Evolutionary conservation across 129 eudicot genomes (phyloP), one percentile per base, ranked within the genome.

Genomic region (Escallonia rubra): DNA sequence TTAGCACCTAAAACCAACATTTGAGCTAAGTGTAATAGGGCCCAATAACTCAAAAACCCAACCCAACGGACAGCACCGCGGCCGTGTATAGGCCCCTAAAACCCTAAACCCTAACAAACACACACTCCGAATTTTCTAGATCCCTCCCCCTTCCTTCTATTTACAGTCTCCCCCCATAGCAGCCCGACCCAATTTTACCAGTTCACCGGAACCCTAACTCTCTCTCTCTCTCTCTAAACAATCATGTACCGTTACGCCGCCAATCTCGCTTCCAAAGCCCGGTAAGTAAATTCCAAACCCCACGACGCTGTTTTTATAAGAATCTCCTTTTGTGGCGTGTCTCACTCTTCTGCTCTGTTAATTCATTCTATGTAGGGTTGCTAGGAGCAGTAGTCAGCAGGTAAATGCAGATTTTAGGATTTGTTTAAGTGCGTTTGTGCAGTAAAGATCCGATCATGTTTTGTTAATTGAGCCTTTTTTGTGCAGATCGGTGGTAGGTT

Each of bases 61-160:
- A 23, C 34, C 34, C 34, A 23, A 23, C 34, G 34, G 34, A 23
- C 34, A 23, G 34, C 1, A 23, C 34, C 34, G 34, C 34, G 34
- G 34, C 34, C 34, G 34, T 23, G 34, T 23, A 23, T 23, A 0
- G 34, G 34, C 34, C 34, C 34, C 34, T 23, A 78, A 66, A 85
- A 79, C 91, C 91, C 91, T 85, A 79, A 85, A 85, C 91, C 91
- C 87, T 81, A 80, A 72, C 16, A 55, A 80, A 72, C 16, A 55
- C 48, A 42, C 39, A 11, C 51, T 53, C 57, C 59, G 34, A 23
- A 23, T 23, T 58, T 83, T 76, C 88, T 79, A 66, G 85, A 76
- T 72, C 68, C 80, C 80, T 79, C 88, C 73, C 62, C 65, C 38
- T 57, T 43, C 53, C 47, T 63, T 52, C 23, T 43, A 10, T 47